Base-by-base conservation (phyloP, 768 basidiomycete genomes). In the Suillus weaverae region DNA sequence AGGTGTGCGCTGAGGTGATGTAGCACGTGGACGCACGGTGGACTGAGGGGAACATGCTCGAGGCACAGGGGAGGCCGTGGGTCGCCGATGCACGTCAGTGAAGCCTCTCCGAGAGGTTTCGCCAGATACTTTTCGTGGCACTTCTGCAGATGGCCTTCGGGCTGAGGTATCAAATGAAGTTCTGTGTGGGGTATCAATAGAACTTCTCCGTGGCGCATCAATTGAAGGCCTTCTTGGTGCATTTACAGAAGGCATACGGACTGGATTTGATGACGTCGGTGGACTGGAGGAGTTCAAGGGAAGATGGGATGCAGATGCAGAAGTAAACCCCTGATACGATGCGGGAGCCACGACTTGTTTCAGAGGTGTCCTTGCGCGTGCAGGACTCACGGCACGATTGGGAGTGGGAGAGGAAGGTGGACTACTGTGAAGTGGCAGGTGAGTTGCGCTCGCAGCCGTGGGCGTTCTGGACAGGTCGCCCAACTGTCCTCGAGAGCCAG, bases 221-320 rank as follows among this genome's bases (percentile, higher is more conserved):
- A 74, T 44, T 20, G 74, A 76, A 18, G 73, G 67, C 62, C 73
- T 70, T 35, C 76, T 73, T 43, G 71, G 71, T 56, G 71, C 38
- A 36, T 74, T 65, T 14, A 74, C 51, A 26, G 74, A 76, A 22
- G 73, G 67, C 61, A 72, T 69, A 35, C 76, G 73, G 38, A 70
- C 71, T 57, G 73, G 60, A 32, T 73, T 63, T 5, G 78, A 72
- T 14, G 81, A 69, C 41, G 70, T 70, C 11, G 73, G 68, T 13
- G 75, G 67, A 55, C 59, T 66, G 22, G 60, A 35, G 8, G 73
- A 69, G 36, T 69, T 73, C 10, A 83, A 74, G n/a, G 84, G 83
- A 60, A 86, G 76, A 67, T 85, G 82, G 2, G 85, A 81, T 3
- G 84, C 74, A 4, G 88, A 86, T 6, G 81, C 69, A 2, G 87